A percentile compares a stretch with the other conserved stretches of the same genome.
These are phyloP conservation scores for Phytophthora pinifolia DNA, from an alignment of 352 stramenopile species.

Conservation along the genomic window DNA sequence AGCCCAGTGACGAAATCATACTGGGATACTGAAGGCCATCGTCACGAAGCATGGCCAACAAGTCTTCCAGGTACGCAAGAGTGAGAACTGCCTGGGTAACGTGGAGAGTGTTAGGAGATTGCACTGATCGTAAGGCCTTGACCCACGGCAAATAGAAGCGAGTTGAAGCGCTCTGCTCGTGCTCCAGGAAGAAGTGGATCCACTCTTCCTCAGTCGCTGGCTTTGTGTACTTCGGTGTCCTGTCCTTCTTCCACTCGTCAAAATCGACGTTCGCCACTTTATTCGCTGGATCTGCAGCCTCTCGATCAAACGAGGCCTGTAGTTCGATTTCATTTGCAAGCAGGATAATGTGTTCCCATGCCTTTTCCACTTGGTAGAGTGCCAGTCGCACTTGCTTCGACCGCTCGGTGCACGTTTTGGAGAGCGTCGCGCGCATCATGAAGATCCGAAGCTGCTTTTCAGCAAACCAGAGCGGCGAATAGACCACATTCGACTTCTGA, in stretches of 20 bases:
- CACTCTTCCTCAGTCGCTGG: constrained; percentile 37
- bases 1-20: constrained; percentile 42
- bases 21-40: constrained; percentile 32
- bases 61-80: constrained; percentile 42
- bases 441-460: constrained; percentile 66
- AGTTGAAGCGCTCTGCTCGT: constrained; percentile 33
- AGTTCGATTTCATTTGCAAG: constrained; percentile 48
- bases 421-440: constrained; percentile 40
- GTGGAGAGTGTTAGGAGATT: constrained; percentile 11
- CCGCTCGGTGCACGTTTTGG: constrained; percentile 35
- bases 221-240: constrained; percentile 26
- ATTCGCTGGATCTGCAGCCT: constrained; percentile 8
- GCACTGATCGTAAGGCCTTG: constrained; percentile 26
- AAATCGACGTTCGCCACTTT: constrained; percentile 35
- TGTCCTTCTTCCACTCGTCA: constrained; percentile 57
- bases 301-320: constrained; percentile 35
- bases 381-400: constrained; percentile 35
- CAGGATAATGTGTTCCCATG: constrained; percentile 54
- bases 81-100: constrained; percentile 59
- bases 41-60: constrained; percentile 41
- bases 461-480: constrained; percentile 47
- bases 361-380: constrained; percentile 42
- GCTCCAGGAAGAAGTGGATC: constrained; percentile 51
- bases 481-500: constrained; percentile 18
- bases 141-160: constrained; percentile 62